A percentile compares a stretch with the other conserved stretches of the same genome.
Conservation (phyloP, 2,329 filamentous ascomycete species). For the Alternaria gaisen region DNA sequence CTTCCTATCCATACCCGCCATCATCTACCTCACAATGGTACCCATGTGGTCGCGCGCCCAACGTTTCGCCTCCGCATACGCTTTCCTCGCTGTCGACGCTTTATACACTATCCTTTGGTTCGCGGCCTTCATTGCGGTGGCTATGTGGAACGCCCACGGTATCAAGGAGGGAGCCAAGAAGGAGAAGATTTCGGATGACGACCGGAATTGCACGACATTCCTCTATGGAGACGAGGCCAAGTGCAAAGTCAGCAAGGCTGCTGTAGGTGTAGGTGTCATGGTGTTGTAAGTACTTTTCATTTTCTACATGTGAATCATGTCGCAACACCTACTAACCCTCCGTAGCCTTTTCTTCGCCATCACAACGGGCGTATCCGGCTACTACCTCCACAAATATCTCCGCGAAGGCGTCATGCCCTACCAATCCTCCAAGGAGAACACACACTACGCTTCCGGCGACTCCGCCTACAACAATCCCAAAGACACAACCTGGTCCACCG, state of each 20-base stretch:
- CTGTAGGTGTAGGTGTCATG: conserved; percentile 64
- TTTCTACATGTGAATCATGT: neutral
- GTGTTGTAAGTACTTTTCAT: conserved; percentile 59
- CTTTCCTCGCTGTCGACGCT: conserved; percentile 64
- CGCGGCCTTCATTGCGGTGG: conserved; percentile 64
- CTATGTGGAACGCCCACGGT: conserved; percentile 64
- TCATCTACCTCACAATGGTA: conserved; percentile 68
- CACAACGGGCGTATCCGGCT: conserved; percentile 63
- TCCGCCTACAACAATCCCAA: conserved; percentile 31
- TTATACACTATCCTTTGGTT: conserved; percentile 66
- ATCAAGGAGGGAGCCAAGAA: conserved; percentile 60
- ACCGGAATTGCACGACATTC: conserved; percentile 63
- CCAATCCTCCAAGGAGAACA: conserved; percentile 54
- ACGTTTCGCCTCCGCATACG: conserved; percentile 68
- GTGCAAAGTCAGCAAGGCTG: conserved; percentile 65
- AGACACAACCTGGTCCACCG: conserved; percentile 56
- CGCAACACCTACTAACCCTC: conserved; percentile 4
- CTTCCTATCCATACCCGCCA: conserved; percentile 65
- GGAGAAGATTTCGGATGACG: conserved; percentile 50
- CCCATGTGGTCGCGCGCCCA: conserved; percentile 68
- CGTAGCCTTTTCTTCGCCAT: conserved; percentile 62
- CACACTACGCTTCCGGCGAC: conserved; percentile 51
- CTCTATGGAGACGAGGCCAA: conserved; percentile 63
- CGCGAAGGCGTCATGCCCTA: conserved; percentile 64
- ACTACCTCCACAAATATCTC: conserved; percentile 65